Evolutionary conservation across 805 yeast species (phyloP).

Genomic region (Yamadazyma ubonensis): DNA sequence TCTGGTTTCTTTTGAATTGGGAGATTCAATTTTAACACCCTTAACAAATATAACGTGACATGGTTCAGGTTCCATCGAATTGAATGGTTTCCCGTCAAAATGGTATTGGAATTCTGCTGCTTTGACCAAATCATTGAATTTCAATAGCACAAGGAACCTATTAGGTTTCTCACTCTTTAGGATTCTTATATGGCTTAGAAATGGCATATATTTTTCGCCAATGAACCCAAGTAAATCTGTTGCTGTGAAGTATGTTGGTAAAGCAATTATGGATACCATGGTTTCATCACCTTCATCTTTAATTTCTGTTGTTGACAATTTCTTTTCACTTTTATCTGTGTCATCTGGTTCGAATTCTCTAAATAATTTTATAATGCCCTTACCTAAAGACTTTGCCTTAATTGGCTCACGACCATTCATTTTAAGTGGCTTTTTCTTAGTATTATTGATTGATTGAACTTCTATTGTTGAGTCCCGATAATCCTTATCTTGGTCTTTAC

Average conservation of each 20-base stretch:
- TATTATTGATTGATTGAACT: slow-evolving; percentile 27
- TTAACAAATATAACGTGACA: slow-evolving; percentile 77
- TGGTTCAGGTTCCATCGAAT: slow-evolving; percentile 83
- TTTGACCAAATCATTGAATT: slow-evolving; percentile 54
- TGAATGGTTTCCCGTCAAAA: slow-evolving; percentile 74
- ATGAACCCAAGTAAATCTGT: slow-evolving; percentile 80
- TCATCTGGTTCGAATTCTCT: slow-evolving; percentile 46
- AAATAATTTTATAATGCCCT: slow-evolving; percentile 70
- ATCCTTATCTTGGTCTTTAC: slow-evolving; percentile 19
- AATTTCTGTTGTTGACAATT: slow-evolving; percentile 2
- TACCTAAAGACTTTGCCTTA: slow-evolving; percentile 64
- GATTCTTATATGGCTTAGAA: slow-evolving; percentile 70
- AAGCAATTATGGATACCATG: slow-evolving; percentile 76
- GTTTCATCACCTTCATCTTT: slow-evolving; percentile 51
- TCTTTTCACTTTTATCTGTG: slow-evolving; percentile 3
- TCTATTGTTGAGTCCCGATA: slow-evolving; percentile 32
- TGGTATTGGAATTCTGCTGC: slow-evolving; percentile 66
- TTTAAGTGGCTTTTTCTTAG: slow-evolving; percentile 16
- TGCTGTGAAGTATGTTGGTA: slow-evolving; percentile 84
- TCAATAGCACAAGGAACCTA: slow-evolving; percentile 74
- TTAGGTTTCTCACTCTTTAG: slow-evolving; percentile 63
- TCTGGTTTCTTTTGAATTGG: slow-evolving; percentile 8
- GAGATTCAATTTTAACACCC: slow-evolving; percentile 45
- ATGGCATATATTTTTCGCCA: slow-evolving; percentile 56
- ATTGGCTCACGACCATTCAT: slow-evolving; percentile 43